phyloP scores from a whole-genome alignment of 495 filamentous ascomycete species.

The Penicillium verhagenii region DNA sequence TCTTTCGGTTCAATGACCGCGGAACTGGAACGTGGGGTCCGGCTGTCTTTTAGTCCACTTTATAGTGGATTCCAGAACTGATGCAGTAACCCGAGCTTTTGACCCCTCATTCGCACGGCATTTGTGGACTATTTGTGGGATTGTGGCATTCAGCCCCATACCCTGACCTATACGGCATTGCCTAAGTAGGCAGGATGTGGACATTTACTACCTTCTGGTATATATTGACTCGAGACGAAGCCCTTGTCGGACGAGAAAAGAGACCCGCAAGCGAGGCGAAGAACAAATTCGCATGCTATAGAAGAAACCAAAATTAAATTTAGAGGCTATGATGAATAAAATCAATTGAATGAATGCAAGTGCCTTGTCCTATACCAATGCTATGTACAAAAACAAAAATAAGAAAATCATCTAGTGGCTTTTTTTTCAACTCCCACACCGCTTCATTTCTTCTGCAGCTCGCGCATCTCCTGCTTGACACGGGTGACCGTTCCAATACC shows the following conservation, averaged over 20 bases:
- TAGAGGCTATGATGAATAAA: background rate
- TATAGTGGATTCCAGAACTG: constrained; percentile 10
- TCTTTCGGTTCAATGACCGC: background rate
- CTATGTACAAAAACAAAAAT: constrained; percentile 25
- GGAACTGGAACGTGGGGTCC: background rate
- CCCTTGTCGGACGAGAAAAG: constrained; percentile 7
- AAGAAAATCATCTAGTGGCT: constrained; percentile 9
- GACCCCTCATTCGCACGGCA: background rate
- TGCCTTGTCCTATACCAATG: constrained; percentile 21
- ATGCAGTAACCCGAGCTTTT: constrained; percentile 26
- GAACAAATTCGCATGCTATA: background rate
- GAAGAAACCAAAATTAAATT: too few species aligned
- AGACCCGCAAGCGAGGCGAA: background rate
- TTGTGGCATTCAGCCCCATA: background rate
- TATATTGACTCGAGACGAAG: background rate
- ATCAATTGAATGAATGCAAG: constrained; percentile 3
- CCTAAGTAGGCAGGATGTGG: constrained; percentile 8
- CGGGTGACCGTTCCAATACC: constrained; percentile 82
- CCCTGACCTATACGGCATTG: constrained; percentile 3
- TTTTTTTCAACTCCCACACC: constrained; percentile 9
- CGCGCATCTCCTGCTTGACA: constrained; percentile 82
- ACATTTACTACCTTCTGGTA: background rate
- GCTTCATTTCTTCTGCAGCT: constrained; percentile 41
- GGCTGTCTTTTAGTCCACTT: constrained; percentile 1
- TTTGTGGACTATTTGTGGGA: background rate